phyloP scores from a whole-genome alignment of 371 early-diverging fungal genomes.

The Coemansia sp. region DNA sequence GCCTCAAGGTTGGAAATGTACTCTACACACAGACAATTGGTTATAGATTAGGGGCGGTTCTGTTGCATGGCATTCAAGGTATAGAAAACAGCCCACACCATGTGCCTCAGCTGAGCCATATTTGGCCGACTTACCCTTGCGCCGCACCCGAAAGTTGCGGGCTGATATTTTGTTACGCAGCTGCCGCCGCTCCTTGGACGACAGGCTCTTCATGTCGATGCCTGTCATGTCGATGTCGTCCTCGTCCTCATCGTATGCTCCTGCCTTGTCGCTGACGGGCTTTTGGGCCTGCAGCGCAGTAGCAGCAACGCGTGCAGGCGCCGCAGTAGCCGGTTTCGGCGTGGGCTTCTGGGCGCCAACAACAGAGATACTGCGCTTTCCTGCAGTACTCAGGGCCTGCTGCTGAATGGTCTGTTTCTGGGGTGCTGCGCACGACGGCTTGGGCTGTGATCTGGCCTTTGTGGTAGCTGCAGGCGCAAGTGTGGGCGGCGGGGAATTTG shows the following conservation, averaged over 20 bases:
- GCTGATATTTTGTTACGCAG: constrained; percentile 88
- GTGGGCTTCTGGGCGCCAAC: neutral
- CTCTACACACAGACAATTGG: constrained; percentile 48
- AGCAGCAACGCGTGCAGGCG: constrained; percentile 1
- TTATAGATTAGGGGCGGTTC: neutral
- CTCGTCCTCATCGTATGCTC: constrained; percentile 6
- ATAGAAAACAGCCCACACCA: no score
- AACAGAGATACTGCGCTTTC: neutral
- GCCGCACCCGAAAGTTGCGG: constrained; percentile 80
- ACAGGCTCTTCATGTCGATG: constrained; percentile 58
- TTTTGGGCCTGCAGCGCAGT: neutral
- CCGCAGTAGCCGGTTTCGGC: constrained; percentile 2
- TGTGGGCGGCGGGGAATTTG: neutral
- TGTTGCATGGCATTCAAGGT: no score
- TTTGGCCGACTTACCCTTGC: constrained; percentile 67
- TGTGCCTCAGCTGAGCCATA: no score
- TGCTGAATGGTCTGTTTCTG: constrained; percentile 22
- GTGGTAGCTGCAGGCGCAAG: neutral
- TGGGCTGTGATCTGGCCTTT: neutral
- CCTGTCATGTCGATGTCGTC: constrained; percentile 22
- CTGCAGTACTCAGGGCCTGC: constrained; percentile 3
- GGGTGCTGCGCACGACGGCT: neutral
- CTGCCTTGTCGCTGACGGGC: neutral
- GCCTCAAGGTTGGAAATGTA: constrained; percentile 80
- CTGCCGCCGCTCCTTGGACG: constrained; percentile 81